These are phyloP conservation scores for Starmerella sirachaensis DNA, from an alignment of 805 yeast genomes.

Conservation along the genomic window DNA sequence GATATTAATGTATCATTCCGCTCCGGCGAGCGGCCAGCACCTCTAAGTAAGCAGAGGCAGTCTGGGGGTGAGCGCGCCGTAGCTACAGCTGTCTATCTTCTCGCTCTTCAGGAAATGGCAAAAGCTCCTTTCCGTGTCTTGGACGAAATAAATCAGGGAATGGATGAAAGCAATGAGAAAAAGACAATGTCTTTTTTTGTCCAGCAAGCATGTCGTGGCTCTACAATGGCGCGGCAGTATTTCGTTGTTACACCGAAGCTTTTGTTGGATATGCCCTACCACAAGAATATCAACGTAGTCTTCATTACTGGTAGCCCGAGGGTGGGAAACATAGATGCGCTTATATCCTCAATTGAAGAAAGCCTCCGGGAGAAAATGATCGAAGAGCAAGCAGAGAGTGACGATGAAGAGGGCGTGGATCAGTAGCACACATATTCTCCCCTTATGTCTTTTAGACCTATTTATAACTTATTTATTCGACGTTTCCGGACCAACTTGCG, in stretches of 20 bases:
- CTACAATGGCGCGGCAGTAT: conserved; percentile 52
- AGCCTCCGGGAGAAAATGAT: not conserved
- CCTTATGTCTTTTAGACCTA: no score
- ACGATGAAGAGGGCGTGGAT: not conserved
- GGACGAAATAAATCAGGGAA: conserved; percentile 97
- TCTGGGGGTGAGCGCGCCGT: conserved; percentile 98
- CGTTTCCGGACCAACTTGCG: no score
- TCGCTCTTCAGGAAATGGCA: conserved; percentile 80
- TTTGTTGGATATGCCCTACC: conserved; percentile 63
- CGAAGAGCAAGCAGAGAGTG: not conserved
- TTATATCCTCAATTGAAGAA: conserved; percentile 1
- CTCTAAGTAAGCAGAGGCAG: conserved; percentile 75
- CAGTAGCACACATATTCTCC: not conserved
- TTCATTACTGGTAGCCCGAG: conserved; percentile 53
- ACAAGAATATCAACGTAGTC: conserved; percentile 69
- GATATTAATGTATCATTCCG: conserved; percentile 79
- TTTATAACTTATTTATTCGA: no score
- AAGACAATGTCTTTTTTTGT: conserved; percentile 78
- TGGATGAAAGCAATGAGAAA: conserved; percentile 90
- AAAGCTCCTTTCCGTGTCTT: conserved; percentile 87
- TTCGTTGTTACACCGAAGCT: conserved; percentile 89
- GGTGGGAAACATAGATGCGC: not conserved
- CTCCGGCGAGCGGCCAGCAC: conserved; percentile 55
- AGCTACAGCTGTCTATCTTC: conserved; percentile 78
- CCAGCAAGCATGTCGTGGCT: conserved; percentile 53